Percentiles rank a stretch among this genome's conserved stretches.
Evolutionary conservation across 1,284 basidiomycete genomes (phyloP).

Genomic region (Phenoliferia sp.): DNA sequence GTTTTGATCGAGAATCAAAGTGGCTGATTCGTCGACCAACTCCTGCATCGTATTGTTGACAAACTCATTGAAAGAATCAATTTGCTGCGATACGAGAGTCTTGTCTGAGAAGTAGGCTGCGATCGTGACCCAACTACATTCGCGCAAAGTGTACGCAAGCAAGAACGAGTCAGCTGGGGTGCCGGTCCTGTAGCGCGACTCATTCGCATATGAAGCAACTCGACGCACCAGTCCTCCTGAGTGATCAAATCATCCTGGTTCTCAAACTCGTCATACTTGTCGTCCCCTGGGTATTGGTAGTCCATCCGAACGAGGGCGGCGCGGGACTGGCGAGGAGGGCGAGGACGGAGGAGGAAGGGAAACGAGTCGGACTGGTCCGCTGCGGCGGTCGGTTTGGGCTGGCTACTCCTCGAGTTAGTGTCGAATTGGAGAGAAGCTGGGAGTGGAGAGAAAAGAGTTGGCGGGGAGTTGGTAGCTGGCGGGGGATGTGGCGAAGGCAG

Average conservation of each 20-base stretch:
- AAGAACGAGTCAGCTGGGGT: background rate
- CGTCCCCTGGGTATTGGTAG: background rate
- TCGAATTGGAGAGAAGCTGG: too few species aligned
- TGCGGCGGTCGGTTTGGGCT: background rate
- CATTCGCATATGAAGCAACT: background rate
- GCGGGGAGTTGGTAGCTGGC: too few species aligned
- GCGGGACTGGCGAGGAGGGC: too few species aligned
- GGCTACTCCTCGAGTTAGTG: background rate
- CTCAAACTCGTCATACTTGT: conserved; percentile 2
- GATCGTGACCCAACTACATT: conserved; percentile 81
- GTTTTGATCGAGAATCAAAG: conserved; percentile 91
- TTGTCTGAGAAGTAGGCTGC: conserved; percentile 95
- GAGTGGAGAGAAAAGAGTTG: too few species aligned
- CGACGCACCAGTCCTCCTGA: conserved; percentile 30
- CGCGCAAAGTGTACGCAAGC: background rate
- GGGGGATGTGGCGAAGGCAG: too few species aligned
- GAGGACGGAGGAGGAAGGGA: background rate
- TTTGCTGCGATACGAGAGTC: conserved; percentile 94
- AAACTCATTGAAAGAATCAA: conserved; percentile 98
- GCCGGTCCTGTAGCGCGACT: background rate
- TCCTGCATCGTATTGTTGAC: conserved; percentile 99
- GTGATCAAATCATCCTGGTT: conserved; percentile 22
- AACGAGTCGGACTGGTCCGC: background rate
- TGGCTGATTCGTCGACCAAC: conserved; percentile 90
- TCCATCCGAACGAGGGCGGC: background rate